Percentiles rank a stretch among this genome's conserved stretches.
Conservation (phyloP, 495 filamentous ascomycete genomes). For the Aspergillus leporis region DNA sequence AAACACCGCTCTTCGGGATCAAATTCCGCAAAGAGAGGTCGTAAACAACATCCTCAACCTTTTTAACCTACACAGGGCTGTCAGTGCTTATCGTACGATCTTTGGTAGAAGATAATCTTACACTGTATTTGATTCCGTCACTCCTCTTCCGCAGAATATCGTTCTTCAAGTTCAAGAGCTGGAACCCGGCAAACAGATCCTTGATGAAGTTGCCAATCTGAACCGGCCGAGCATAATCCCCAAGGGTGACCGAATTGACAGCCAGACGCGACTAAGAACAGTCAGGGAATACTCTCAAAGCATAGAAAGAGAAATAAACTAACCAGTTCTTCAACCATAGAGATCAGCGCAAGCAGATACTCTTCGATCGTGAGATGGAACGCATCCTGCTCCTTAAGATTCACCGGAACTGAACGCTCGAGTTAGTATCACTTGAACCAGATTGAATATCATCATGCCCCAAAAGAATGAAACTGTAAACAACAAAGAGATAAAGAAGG, state of each 20-base stretch:
- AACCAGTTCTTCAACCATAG: slow-evolving; percentile 86
- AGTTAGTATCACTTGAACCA: slow-evolving; percentile 5
- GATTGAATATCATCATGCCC: neutral
- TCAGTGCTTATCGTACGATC: slow-evolving; percentile 5
- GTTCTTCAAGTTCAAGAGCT: slow-evolving; percentile 96
- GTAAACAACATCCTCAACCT: slow-evolving; percentile 97
- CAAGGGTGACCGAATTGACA: slow-evolving; percentile 94
- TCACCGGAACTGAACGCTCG: slow-evolving; percentile 74
- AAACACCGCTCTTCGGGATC: slow-evolving; percentile 51
- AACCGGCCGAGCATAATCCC: slow-evolving; percentile 79
- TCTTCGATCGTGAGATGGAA: slow-evolving; percentile 98
- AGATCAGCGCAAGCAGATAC: slow-evolving; percentile 84
- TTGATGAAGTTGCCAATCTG: slow-evolving; percentile 91
- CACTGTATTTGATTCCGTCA: slow-evolving; percentile 93
- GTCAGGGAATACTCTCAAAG: neutral
- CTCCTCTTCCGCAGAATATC: slow-evolving; percentile 83
- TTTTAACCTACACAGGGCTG: slow-evolving; percentile 64
- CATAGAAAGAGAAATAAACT: slow-evolving; percentile 11
- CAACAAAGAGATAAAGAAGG: too few species aligned
- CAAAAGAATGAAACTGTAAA: too few species aligned
- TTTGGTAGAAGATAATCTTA: slow-evolving; percentile 37
- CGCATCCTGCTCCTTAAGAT: slow-evolving; percentile 82
- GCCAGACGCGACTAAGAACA: slow-evolving; percentile 68
- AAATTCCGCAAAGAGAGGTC: slow-evolving; percentile 86
- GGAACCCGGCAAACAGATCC: slow-evolving; percentile 92